phyloP scores from a whole-genome alignment of 2,329 filamentous ascomycete genomes.

The Nemania serpens region DNA sequence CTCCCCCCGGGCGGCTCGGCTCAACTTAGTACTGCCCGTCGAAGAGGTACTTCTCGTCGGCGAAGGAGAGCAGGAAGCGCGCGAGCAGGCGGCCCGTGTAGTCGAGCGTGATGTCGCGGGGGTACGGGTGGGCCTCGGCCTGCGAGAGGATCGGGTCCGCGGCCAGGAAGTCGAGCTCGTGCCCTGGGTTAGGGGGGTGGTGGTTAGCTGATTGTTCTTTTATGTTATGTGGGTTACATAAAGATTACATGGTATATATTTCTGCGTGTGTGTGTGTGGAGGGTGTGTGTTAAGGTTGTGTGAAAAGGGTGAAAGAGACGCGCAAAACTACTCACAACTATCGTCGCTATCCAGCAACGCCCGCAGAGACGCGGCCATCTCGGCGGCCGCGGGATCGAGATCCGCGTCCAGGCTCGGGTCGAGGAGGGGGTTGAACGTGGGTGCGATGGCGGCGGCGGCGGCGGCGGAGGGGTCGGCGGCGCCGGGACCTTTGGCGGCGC shows the following conservation, averaged over 20 bases:
- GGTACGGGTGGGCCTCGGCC: slow-evolving; percentile 51
- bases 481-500: slow-evolving; percentile 16
- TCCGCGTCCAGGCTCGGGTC: slow-evolving; percentile 50
- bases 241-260: no score
- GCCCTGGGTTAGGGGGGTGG: slow-evolving; percentile 34
- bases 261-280: no score
- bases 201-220: not conserved
- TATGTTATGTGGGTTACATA: no score
- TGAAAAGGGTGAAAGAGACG: no score
- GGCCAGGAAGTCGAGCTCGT: slow-evolving; percentile 51
- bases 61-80: slow-evolving; percentile 61
- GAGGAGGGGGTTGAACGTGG: slow-evolving; percentile 59
- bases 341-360: slow-evolving; percentile 49
- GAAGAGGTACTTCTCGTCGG: slow-evolving; percentile 55
- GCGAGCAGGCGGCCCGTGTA: slow-evolving; percentile 59
- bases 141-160: slow-evolving; percentile 53
- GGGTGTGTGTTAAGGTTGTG: no score
- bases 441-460: slow-evolving; percentile 15
- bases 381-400: slow-evolving; percentile 51
- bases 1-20: no score
- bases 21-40: slow-evolving; percentile 40
- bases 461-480: slow-evolving; percentile 62
- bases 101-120: slow-evolving; percentile 53
- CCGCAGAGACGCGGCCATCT: slow-evolving; percentile 53
- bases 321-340: slow-evolving; percentile 46